A percentile compares a stretch with the other conserved stretches of the same genome.
Evolutionary conservation across 306 rosid genomes (phyloP).

Genomic region (Phaseolus lunatus): DNA sequence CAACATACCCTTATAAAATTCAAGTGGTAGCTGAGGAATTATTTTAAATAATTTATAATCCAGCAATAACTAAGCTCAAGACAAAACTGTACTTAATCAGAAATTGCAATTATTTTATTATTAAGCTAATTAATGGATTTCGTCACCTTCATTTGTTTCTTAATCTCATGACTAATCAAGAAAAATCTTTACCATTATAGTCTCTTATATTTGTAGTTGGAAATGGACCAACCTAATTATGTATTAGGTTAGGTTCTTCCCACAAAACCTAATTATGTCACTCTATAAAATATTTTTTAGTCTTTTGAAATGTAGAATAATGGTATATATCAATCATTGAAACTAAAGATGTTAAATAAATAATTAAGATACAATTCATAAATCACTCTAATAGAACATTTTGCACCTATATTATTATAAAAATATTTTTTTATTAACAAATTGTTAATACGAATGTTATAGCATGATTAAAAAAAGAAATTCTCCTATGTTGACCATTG

Average conservation of each 20-base stretch:
- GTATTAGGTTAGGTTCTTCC: no score
- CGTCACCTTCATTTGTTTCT: neutral
- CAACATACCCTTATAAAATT: neutral
- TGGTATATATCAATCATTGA: no score
- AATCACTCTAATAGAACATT: neutral
- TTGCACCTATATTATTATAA: neutral
- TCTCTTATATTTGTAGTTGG: neutral
- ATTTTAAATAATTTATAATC: neutral
- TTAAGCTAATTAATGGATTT: neutral
- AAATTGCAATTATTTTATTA: neutral
- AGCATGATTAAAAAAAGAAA: no score
- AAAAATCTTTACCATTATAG: neutral
- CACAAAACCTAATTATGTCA: neutral
- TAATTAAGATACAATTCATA: no score
- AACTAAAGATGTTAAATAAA: no score
- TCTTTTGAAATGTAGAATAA: no score
- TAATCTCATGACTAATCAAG: neutral
- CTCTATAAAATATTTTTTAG: neutral
- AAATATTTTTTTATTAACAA: no score
- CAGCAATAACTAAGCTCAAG: neutral
- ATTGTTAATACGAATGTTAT: no score
- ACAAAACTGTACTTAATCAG: neutral
- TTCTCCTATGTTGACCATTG: neutral
- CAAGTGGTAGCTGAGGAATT: neutral
- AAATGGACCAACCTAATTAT: neutral